Evolutionary conservation across 2,329 filamentous ascomycete species (phyloP), one percentile per base, ranked within the genome.

Genomic region (Clarireedia paspali): DNA sequence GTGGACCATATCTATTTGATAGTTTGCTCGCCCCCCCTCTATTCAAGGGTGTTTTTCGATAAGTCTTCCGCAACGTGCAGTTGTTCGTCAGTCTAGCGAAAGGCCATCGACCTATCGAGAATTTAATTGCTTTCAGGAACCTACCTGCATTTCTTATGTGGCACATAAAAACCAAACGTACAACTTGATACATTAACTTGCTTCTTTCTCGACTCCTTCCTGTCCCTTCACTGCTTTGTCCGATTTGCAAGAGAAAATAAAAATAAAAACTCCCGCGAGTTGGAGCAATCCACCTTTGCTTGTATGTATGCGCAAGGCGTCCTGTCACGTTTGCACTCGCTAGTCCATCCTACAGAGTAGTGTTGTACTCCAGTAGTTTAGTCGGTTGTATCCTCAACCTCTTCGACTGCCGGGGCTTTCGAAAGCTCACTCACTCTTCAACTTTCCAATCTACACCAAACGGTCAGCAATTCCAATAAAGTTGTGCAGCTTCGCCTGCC

Each of bases 401-500:
- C 48, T 52, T 50, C 39, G 14, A 48, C 51, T 27, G 48, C 39
- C 51, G 51, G 51, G 48, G 51, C 51, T 23, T 40, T 10, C 44
- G 26, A 54, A 47, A 54, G 53, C 52, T 46, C 56, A 47, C 30
- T 12, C 30, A 39, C 27, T 48, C 51, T 45, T 38, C 27, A 44
- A 44, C 50, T 59, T 36, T 39, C 44, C 20, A 30, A 53, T 53
- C 48, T 50, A 57, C 46, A 30, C 30, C 40, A 40, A 42, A 38
- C 10, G 23, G 9, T 23, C 47, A 48, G 20, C 55, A 36, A 47
- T 38, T 47, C 9, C 52, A 59, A 49, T 47, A 40, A 48, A 45
- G 53, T 59, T 63, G 49, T 55, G 61, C 64, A 59, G 61, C 60
- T 63, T 59, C 57, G 57, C 55, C 63, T 63, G 64, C 62, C 49